These are phyloP conservation scores for Chaetomiaceae sp. DNA, from an alignment of 2,329 filamentous ascomycete species.

Conservation along the genomic window DNA sequence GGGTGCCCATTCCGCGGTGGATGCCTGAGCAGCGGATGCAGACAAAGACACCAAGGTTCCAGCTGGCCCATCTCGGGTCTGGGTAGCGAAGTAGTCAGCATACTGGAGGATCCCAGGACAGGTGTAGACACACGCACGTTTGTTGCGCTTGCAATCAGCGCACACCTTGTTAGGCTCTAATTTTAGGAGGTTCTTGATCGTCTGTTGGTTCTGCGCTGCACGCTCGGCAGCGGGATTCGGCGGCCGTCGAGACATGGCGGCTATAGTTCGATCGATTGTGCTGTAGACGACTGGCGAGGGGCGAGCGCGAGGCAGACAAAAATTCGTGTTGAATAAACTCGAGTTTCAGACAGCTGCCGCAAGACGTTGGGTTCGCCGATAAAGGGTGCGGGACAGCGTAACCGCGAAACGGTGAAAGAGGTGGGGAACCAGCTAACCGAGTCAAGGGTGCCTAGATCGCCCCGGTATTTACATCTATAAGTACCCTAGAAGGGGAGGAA, in stretches of 20 bases:
- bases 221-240: conserved; percentile 75
- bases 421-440: background rate
- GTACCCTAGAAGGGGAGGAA: background rate
- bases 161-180: conserved; percentile 94
- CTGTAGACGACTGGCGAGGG: no score
- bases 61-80: conserved; percentile 98
- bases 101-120: conserved; percentile 18
- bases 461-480: background rate
- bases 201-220: conserved; percentile 83
- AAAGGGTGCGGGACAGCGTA: conserved; percentile 3
- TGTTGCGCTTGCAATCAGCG: conserved; percentile 98
- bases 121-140: conserved; percentile 58
- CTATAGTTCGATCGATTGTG: background rate
- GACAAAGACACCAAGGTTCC: conserved; percentile 95
- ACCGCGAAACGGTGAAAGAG: background rate
- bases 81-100: conserved; percentile 15
- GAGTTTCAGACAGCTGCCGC: conserved; percentile 6
- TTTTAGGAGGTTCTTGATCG: conserved; percentile 92
- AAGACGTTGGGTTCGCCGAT: conserved; percentile 6
- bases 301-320: background rate
- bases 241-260: conserved; percentile 69
- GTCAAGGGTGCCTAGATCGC: background rate
- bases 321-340: no score
- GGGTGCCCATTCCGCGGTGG: conserved; percentile 96
- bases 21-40: conserved; percentile 99